Evolutionary conservation across 2,329 filamentous ascomycete genomes (phyloP), one percentile per base, ranked within the genome.

Genomic region (Scytalidium lignicola): DNA sequence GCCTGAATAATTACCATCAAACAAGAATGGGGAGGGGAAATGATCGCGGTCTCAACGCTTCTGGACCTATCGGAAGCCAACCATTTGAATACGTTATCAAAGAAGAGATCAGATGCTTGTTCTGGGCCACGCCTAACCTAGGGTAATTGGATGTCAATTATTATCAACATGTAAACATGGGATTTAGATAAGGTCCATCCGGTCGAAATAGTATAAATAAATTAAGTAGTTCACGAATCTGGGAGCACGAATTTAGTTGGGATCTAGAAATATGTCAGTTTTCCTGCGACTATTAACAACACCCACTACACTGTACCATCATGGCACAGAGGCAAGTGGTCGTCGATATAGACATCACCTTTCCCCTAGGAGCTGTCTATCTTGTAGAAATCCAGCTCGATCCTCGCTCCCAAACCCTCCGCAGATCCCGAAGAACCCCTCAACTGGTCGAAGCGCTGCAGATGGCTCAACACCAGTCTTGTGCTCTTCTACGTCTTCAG

Each of bases 401-500:
- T 58, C 18, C 50, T 62, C 10, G 53, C 60, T 21, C 59, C 59
- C 18, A 51, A 52, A 15, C 65, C 65, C 2, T 62, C 57, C 42
- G 54, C 58, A 9, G 64, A 67, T 43, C 63, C 62, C 21, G 63
- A 68, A 20, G 65, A 67, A 48, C 66, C 66, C 2, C 48, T 67
- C 13, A 68, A 68, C 44, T 67, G 65, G 64, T 59, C 49, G 3
- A 46, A 46, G 7, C 50, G 50, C 5, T 61, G 65, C 18, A 67
- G 67, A 54, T 32, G 59, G 10, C 46, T 51, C 45, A 47, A 64
- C 13, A 54, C 56, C n/a, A 44, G 47, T 23, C 48, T 58, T 47
- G 39, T 60, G 21, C 55, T 58, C 47, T 51, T 72, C 8, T 75
- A 74, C 51, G 70, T 68, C 3, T 64, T 72, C 44, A 70, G 8